phyloP scores from a whole-genome alignment of 345 rosid species.

The Lenwebbia sp. region DNA sequence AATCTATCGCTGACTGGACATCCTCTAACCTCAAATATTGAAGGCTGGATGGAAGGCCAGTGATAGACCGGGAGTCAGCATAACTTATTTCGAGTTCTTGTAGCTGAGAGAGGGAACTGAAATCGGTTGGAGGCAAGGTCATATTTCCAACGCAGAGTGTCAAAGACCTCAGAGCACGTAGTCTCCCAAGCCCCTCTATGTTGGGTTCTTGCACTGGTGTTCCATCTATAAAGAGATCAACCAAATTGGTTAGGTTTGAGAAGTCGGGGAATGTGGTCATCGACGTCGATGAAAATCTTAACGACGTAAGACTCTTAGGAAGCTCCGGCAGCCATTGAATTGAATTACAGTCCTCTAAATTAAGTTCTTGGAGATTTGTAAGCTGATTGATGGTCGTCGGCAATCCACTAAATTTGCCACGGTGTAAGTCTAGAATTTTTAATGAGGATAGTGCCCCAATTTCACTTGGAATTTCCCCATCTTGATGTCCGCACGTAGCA shows the following conservation, averaged over 20 bases:
- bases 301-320: fast-evolving
- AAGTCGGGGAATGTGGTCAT: neutral
- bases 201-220: neutral
- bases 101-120: neutral
- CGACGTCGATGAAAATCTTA: fast-evolving
- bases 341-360: fast-evolving
- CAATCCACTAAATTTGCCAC: neutral
- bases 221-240: fast-evolving
- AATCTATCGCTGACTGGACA: neutral
- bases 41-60: neutral
- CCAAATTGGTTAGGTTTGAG: neutral
- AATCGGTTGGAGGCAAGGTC: neutral
- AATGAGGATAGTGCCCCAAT: too few species aligned
- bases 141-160: fast-evolving
- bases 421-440: too few species aligned
- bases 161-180: fast-evolving
- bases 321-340: neutral
- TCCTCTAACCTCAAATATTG: fast-evolving
- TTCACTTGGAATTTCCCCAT: neutral
- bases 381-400: neutral
- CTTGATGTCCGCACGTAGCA: fast-evolving
- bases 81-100: fast-evolving
- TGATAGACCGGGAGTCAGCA: fast-evolving
- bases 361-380: fast-evolving
- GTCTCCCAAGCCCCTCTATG: fast-evolving